Conservation (phyloP, 1,284 basidiomycete species). For the Fereydounia khargensis region DNA sequence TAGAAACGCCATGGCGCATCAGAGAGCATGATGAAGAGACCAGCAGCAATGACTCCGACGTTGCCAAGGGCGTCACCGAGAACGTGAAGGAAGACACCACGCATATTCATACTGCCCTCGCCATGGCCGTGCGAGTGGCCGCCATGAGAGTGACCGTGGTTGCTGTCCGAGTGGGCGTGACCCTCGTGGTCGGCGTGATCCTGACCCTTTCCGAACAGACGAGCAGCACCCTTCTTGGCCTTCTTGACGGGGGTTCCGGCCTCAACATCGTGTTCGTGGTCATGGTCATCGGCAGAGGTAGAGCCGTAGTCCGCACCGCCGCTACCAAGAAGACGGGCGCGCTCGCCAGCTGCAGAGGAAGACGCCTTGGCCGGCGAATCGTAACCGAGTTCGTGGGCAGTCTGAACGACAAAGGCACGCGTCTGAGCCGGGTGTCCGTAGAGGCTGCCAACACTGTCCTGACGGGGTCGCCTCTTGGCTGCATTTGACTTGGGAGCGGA, state of each 20-base stretch:
- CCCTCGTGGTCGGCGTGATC: slow-evolving; percentile 7
- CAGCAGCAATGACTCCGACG: slow-evolving; percentile 92
- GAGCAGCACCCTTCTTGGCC: too few species aligned
- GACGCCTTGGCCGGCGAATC: slow-evolving; percentile 15
- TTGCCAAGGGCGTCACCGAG: slow-evolving; percentile 92
- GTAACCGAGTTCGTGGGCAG: slow-evolving; percentile 72
- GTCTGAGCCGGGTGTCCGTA: slow-evolving; percentile 84
- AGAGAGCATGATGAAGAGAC: slow-evolving; percentile 63
- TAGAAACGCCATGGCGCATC: slow-evolving; percentile 65
- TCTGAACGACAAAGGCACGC: slow-evolving; percentile 80
- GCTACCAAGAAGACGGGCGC: slow-evolving; percentile 14
- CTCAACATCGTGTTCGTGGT: slow-evolving; percentile 28
- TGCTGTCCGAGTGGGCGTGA: slow-evolving; percentile 20
- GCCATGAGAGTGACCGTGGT: slow-evolving; percentile 45
- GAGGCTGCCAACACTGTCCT: slow-evolving; percentile 57
- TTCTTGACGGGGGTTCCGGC: slow-evolving; percentile 13
- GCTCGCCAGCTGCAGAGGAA: slow-evolving; percentile 3
- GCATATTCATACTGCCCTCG: slow-evolving; percentile 92
- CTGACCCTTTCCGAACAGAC: too few species aligned
- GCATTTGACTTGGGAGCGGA: slow-evolving; percentile 1
- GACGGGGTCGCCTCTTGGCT: slow-evolving; percentile 11
- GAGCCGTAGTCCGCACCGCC: slow-evolving; percentile 23
- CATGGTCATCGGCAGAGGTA: slow-evolving; percentile 3
- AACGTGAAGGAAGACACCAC: slow-evolving; percentile 87
- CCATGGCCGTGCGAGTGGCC: slow-evolving; percentile 46